Evolutionary conservation across 495 filamentous ascomycete genomes (phyloP).

Genomic region (Daldinia grandis): DNA sequence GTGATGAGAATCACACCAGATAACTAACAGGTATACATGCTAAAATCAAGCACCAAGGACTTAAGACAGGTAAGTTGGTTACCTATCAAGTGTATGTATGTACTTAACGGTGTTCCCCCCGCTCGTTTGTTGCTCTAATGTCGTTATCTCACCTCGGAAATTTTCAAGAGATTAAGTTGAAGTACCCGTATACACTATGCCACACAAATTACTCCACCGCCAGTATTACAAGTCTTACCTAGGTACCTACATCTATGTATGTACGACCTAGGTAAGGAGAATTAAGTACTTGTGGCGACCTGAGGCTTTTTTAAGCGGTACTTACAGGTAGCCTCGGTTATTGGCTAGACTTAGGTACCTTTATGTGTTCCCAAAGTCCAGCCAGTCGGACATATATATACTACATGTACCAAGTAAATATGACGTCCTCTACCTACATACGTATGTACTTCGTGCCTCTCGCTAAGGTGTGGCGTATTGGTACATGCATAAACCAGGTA

Average conservation of each 20-base stretch:
- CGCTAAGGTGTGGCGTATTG: background rate
- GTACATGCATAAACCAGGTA: background rate
- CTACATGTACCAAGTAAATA: background rate
- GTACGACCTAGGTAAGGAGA: background rate
- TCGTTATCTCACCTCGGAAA: background rate
- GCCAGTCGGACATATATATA: slow-evolving; percentile 12
- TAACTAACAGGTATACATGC: no score
- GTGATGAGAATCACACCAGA: background rate
- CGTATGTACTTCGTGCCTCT: background rate
- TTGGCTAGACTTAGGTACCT: background rate
- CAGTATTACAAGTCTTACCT: background rate
- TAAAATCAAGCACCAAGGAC: background rate
- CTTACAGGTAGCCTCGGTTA: background rate
- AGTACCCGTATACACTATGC: background rate
- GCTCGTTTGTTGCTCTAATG: slow-evolving; percentile 1
- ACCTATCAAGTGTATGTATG: slow-evolving; percentile 1
- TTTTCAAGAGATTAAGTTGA: background rate
- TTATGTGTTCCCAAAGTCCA: slow-evolving; percentile 2
- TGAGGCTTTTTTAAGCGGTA: background rate
- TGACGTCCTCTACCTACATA: background rate
- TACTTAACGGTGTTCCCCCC: background rate
- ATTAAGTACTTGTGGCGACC: background rate
- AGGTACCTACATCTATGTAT: background rate
- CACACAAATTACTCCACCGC: background rate
- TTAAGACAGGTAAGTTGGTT: background rate